Conservation (phyloP, 225 moss, liverwort and hornwort species). For the Physcomitrium patens region DNA sequence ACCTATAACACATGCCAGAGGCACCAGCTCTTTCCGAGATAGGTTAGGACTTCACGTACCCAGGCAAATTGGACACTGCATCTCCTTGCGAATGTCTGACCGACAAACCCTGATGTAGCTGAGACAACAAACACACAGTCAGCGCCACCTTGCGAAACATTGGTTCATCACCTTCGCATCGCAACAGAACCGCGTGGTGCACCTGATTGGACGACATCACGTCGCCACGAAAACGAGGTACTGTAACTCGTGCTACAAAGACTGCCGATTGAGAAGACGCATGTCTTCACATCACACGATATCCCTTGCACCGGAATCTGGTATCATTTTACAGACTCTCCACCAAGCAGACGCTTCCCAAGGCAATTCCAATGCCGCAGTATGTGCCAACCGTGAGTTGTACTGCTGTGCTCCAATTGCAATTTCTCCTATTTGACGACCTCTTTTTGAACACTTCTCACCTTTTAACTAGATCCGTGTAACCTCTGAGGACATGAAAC, state of each 20-base stretch:
- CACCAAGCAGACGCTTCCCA: constrained; percentile 13
- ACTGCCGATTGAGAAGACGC: background rate
- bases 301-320: background rate
- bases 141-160: constrained; percentile 8
- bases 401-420: constrained; percentile 1
- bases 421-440: too few species aligned
- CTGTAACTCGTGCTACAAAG: background rate
- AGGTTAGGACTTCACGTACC: constrained; percentile 49
- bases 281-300: background rate
- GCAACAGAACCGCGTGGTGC: constrained; percentile 4
- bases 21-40: constrained; percentile 3
- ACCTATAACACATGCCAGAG: background rate
- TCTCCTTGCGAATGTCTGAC: constrained; percentile 84
- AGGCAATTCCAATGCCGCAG: background rate
- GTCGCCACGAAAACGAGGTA: background rate
- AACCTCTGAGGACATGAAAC: background rate
- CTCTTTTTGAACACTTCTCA: background rate
- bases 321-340: constrained; percentile 9
- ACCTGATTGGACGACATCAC: background rate
- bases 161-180: background rate
- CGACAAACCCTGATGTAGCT: constrained; percentile 79
- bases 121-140: constrained; percentile 37
- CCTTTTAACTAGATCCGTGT: constrained; percentile 18
- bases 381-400: background rate
- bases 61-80: constrained; percentile 93